Evolutionary conservation across 345 rosid species (phyloP).

Genomic region (Mallotus nudiflorus): DNA sequence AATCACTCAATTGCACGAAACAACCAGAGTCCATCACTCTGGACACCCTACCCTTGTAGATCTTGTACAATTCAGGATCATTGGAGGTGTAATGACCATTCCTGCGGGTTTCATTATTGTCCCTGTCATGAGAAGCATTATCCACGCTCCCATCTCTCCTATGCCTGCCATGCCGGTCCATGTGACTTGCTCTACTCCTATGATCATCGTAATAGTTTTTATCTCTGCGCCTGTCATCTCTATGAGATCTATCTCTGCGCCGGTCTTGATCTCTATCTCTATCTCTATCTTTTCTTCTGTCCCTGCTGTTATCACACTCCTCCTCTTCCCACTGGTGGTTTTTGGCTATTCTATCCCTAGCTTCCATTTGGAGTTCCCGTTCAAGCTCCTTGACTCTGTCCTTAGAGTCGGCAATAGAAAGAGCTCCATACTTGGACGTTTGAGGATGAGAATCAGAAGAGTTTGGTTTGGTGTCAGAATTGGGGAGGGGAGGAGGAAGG

Average conservation of each 20-base stretch:
- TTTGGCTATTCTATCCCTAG: conserved; percentile 29
- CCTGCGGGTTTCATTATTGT: conserved; percentile 7
- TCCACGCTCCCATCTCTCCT: conserved; percentile 15
- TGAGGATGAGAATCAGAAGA: not conserved
- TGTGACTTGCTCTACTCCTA: conserved; percentile 19
- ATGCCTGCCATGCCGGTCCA: conserved; percentile 9
- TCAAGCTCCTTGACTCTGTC: conserved; percentile 75
- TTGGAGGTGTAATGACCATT: not conserved
- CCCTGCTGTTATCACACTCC: conserved; percentile 27
- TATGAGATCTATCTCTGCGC: conserved; percentile 19
- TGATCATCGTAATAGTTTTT: not conserved
- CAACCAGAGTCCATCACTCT: conserved; percentile 86
- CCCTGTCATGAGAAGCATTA: not conserved
- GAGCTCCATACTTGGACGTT: conserved; percentile 30
- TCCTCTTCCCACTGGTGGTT: conserved; percentile 26
- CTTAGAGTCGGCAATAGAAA: conserved; percentile 60
- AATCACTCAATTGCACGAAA: conserved; percentile 73
- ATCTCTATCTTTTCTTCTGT: conserved; percentile 14
- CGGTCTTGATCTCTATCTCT: conserved; percentile 30
- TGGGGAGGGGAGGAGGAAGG: conserved; percentile 64
- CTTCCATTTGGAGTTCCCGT: conserved; percentile 59
- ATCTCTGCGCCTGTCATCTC: not conserved
- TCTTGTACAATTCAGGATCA: conserved; percentile 34
- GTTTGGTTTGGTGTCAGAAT: conserved; percentile 37
- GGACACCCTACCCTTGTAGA: conserved; percentile 76